These are phyloP conservation scores for Mercurialis annua DNA, from an alignment of 345 rosid genomes.

Conservation along the genomic window DNA sequence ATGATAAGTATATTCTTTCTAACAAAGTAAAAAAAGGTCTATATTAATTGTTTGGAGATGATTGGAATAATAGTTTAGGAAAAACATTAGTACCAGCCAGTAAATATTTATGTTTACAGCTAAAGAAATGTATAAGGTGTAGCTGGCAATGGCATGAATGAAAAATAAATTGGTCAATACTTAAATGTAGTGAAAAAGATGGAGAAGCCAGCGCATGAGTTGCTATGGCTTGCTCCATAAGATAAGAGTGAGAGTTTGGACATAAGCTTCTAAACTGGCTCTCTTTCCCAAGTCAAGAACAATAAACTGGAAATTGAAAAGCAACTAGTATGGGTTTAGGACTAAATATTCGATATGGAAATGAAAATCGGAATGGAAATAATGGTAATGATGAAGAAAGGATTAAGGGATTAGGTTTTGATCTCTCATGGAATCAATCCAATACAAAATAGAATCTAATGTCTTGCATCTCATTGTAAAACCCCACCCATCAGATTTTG, in stretches of 20 bases:
- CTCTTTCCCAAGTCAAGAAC: background rate
- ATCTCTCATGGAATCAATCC: slow-evolving; percentile 70
- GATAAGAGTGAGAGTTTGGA: background rate
- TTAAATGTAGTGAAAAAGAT: background rate
- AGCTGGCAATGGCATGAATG: background rate
- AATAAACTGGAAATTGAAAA: background rate
- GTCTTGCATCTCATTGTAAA: slow-evolving; percentile 56
- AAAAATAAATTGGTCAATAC: background rate
- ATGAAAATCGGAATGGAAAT: background rate
- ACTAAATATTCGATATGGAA: background rate
- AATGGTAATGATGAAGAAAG: background rate
- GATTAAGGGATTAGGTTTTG: slow-evolving; percentile 54
- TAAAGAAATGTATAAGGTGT: background rate
- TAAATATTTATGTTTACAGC: background rate
- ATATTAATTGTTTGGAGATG: no score
- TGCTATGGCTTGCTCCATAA: slow-evolving; percentile 3
- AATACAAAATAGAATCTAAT: slow-evolving; percentile 60
- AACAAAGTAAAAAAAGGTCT: no score
- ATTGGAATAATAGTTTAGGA: no score
- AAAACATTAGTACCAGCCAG: no score
- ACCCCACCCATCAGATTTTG: slow-evolving; percentile 59
- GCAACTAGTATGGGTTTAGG: background rate
- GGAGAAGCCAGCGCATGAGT: slow-evolving; percentile 7
- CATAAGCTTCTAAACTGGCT: no score
- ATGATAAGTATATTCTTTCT: no score